Percentiles rank a stretch among this genome's conserved stretches.
These are phyloP conservation scores for Epichloe gansuensis DNA, from an alignment of 2,329 filamentous ascomycete species.

Conservation along the genomic window DNA sequence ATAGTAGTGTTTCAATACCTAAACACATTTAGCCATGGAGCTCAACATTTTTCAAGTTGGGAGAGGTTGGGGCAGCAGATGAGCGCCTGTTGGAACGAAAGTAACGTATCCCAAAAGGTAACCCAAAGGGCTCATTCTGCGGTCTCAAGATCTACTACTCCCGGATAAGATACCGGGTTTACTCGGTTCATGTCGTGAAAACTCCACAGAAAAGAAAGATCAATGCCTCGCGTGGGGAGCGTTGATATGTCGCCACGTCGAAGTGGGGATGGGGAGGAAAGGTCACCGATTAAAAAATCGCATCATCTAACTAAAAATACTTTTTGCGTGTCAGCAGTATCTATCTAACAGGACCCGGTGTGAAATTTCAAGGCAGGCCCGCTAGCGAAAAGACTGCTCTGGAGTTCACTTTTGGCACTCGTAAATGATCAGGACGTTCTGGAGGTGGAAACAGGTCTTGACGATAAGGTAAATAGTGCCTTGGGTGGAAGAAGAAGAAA, in stretches of 20 bases:
- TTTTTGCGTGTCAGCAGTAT: conserved; percentile 59
- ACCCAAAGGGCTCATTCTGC: not conserved
- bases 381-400: conserved; percentile 94
- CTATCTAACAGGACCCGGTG: conserved; percentile 96
- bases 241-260: not conserved
- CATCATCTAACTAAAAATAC: not conserved
- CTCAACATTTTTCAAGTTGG: not conserved
- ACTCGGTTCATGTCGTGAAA: not conserved
- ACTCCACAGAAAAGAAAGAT: not conserved
- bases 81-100: not conserved
- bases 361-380: conserved; percentile 55
- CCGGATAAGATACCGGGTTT: not conserved
- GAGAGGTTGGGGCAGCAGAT: not conserved
- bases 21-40: conserved; percentile 10
- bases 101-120: too few species aligned
- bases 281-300: not conserved
- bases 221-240: not conserved
- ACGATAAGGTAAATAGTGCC: conserved; percentile 92
- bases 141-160: not conserved
- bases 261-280: not conserved
- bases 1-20: conserved; percentile 2
- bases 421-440: conserved; percentile 84
- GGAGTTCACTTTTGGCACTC: conserved; percentile 66
- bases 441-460: conserved; percentile 56
- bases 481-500: conserved; percentile 29